Evolutionary conservation across 2,329 filamentous ascomycete genomes (phyloP), one percentile per base, ranked within the genome.

Genomic region (Huntiella savannae): DNA sequence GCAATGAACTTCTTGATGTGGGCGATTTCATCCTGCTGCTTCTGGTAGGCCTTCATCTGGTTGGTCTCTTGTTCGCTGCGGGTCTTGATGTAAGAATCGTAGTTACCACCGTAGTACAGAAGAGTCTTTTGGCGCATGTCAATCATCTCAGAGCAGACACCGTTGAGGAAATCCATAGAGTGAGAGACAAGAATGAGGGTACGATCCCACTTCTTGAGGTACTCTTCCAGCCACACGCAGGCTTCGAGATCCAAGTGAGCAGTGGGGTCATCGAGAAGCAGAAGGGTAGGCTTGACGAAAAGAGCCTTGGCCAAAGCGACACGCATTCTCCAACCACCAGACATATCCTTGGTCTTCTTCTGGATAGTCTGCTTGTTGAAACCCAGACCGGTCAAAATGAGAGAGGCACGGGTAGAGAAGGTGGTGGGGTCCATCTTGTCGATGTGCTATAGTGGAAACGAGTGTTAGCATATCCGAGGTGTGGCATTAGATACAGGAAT

Each of bases 1-100:
- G 92, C 91, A 63, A 98, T 98, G 73, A 98, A 98, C 69, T 96
- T 95, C 74, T 98, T 96, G 74, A 98, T 98, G 72, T 98, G 92
- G 55, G 78, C 75, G 63, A 98, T 98, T 71, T 98, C 91, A 52
- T 98, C 91, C 63, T 98, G 91, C 64, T 98, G 91, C 74, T 98
- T 98, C 63, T 82, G 73, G 71, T 98, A 98, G 53, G 91, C 91
- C 74, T 96, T 98, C 77, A 82, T 85, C 71, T 98, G 91, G 71
- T 98, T 98, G 64, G 79, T 79, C 68, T 98, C 91, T 65, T 95
- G 82, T 67, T 98, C 91, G 47, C 74, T 67, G 52, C 88, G 77
- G 45, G 88, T 96, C 82, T 96, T 98, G 67, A 77, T 69, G 71
- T 98, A 88, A 39, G 87, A 86, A 66, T 98, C 91, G 76, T 96